Evolutionary conservation across 176 grass and related monocot species (phyloP), one percentile per base, ranked within the genome.

Genomic region (Bonia amplexicaulis): DNA sequence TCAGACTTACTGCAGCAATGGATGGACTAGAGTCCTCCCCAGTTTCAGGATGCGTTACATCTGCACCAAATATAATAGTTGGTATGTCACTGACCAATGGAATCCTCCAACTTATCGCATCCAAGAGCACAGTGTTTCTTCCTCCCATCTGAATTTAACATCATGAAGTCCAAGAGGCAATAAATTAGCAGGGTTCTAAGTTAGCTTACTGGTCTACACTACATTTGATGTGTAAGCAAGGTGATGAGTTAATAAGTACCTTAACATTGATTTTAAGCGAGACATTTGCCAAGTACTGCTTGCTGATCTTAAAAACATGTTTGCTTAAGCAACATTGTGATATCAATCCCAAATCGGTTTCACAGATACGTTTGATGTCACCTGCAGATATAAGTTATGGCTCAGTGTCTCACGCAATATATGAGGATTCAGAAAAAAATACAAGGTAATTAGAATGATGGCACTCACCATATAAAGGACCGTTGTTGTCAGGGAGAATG

Each of bases 181-280:
- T 79, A 19, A 77, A 82, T 67, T 47, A 69, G 33, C 44, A 69
- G 29, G 23, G 29, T 25, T 16, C 22, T 22, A 60, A 42, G 63
- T 61, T 31, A 40, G 22, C 41, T 13, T 64, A 22, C 7, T 48
- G 23, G 4, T 78, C 23, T 73, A 27, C 52, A 86, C 5, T 48
- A 69, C 20, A 20, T 55, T 66, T 23, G 20, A 35, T 78, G 65
- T 81, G 70, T 44, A 90, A 83, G 60, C 62, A 83, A 70, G 37
- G 3, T 22, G 27, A 64, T 27, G 37, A 42, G 67, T 40, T 19
- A 71, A 69, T 46, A 33, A 33, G 76, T 94, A 99, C 97, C 97
- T 99, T 99, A 73, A 99, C 97, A 89, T 99, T 99, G 57, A 99
- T 99, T 89, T 99, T 99, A 54, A 99, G 93, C 0, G 97, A 99